Conservation (phyloP, 768 basidiomycete species). For the Russula sp. region DNA sequence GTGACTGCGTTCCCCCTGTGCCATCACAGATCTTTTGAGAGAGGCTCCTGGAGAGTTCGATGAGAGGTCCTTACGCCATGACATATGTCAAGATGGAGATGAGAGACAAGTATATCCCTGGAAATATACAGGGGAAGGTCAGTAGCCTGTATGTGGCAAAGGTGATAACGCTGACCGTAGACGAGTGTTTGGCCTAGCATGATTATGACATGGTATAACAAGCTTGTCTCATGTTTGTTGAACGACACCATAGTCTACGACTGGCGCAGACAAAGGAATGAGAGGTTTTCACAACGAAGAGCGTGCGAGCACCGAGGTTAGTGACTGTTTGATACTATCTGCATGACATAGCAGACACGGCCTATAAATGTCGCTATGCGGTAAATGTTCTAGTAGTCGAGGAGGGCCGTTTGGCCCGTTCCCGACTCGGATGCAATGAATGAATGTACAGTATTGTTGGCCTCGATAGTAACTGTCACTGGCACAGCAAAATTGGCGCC, state of each 20-base stretch:
- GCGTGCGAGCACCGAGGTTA: no score
- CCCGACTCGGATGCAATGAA: no score
- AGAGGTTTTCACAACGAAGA: background rate
- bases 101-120: slow-evolving; percentile 12
- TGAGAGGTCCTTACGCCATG: slow-evolving; percentile 2
- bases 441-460: no score
- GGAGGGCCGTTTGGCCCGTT: no score
- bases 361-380: no score
- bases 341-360: no score
- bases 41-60: background rate
- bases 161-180: background rate
- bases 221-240: background rate
- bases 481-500: no score
- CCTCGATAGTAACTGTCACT: no score
- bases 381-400: no score
- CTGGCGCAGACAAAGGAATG: background rate
- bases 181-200: slow-evolving; percentile 2
- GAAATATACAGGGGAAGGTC: background rate
- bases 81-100: background rate
- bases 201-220: slow-evolving; percentile 2
- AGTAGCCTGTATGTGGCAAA: background rate
- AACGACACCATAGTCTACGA: background rate
- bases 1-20: background rate
- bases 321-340: no score
- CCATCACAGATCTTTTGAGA: background rate